Conservation (phyloP, 768 basidiomycete genomes). For the Collybiopsis luxurians region DNA sequence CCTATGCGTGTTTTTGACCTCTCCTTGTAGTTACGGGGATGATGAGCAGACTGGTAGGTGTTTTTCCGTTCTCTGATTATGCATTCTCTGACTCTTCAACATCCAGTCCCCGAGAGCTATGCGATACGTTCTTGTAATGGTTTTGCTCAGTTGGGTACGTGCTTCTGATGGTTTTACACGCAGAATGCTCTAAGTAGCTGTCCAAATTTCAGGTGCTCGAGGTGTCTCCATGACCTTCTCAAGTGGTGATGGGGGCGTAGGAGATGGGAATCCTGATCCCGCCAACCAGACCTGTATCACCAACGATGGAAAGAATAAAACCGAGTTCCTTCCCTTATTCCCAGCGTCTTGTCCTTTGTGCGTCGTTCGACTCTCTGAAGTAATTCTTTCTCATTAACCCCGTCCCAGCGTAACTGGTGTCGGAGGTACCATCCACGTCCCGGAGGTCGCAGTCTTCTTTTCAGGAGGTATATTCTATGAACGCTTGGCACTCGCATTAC, state of each 20-base stretch:
- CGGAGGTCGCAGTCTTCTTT: constrained; percentile 38
- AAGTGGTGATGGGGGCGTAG: constrained; percentile 69
- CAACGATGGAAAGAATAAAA: constrained; percentile 55
- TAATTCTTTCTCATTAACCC: not conserved
- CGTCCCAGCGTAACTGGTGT: constrained; percentile 34
- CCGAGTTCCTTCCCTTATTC: constrained; percentile 56
- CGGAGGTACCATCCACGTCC: constrained; percentile 40
- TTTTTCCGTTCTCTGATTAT: not conserved
- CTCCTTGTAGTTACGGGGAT: constrained; percentile 54
- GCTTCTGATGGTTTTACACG: too few relatives aligned
- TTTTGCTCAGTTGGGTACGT: constrained; percentile 65
- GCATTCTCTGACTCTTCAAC: not conserved
- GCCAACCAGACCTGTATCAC: constrained; percentile 50
- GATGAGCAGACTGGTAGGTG: constrained; percentile 63
- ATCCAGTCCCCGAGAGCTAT: constrained; percentile 52
- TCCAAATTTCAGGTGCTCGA: constrained; percentile 44
- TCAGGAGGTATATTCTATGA: constrained; percentile 19
- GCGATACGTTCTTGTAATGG: constrained; percentile 55
- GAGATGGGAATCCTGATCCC: constrained; percentile 56
- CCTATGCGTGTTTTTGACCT: not conserved
- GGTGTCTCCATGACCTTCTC: constrained; percentile 65
- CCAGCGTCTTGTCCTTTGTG: constrained; percentile 47
- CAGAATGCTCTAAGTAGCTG: not conserved
- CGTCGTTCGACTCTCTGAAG: not conserved
- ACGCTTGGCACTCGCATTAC: not conserved